Base-by-base conservation (phyloP, 1,284 basidiomycete genomes). In the Clitocybe nebularis region DNA sequence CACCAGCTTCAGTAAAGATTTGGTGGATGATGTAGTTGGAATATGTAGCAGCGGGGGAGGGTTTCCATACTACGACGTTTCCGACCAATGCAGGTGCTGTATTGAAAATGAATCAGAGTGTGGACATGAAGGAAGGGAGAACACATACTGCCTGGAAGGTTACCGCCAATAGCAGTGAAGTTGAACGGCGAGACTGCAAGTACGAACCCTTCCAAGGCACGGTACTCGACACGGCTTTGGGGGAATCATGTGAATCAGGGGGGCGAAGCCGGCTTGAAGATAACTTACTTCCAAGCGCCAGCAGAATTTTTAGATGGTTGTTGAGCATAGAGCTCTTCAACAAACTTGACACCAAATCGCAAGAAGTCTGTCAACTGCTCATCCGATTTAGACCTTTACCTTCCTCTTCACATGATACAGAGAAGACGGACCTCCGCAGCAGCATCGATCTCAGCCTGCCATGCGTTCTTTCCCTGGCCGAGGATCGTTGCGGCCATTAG, bases 381-480 rank as follows among this genome's bases (percentile, higher is more conserved):
- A n/a, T n/a, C n/a, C n/a, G n/a, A n/a, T n/a, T n/a, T n/a, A n/a
- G n/a, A n/a, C n/a, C n/a, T n/a, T n/a, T n/a, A n/a, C n/a, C n/a
- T n/a, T n/a, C n/a, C n/a, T n/a, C n/a, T n/a, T n/a, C n/a, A n/a
- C n/a, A n/a, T 22, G 26, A 29, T 6, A 26, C 25, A 8, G 22
- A 46, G 41, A 38, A 21, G 13, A 63, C 75, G 50, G 46, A 91
- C 89, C 82, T 98, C 95, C 11, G 96, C 95, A 20, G 93, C 95
- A 40, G 96, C 91, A 66, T 99, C 95, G 51, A 99, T 99, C 75
- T 99, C 95, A 16, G 95, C 96, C 70, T 99, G 95, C 95, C 95
- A 99, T 8, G 81, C 86, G 63, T 98, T 99, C 81, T 99, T 99
- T 41, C 96, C 95, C 71, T 99, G 95, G 9, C 95, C 95, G 34